phyloP scores from a whole-genome alignment of 352 stramenopile species.

The Phytophthora vignae region DNA sequence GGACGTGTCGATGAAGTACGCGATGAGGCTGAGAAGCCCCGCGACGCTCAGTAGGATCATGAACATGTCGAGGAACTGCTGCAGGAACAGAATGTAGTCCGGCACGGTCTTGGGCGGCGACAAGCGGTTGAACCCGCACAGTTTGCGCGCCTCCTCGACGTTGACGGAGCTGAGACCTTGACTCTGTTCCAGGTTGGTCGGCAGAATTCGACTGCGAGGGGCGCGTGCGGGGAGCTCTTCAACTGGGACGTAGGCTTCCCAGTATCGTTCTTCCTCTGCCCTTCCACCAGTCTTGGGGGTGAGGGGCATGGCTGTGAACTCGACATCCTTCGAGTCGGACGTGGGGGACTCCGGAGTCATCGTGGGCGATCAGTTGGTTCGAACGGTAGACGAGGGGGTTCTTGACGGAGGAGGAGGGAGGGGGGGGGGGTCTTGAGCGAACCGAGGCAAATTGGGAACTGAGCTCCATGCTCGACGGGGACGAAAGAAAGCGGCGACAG shows the following conservation, averaged over 20 bases:
- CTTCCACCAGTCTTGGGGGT: slow-evolving; percentile 13
- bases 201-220: slow-evolving; percentile 36
- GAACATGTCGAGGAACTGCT: slow-evolving; percentile 60
- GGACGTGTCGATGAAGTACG: slow-evolving; percentile 51
- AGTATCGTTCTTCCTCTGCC: slow-evolving; percentile 38
- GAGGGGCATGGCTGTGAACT: slow-evolving; percentile 27
- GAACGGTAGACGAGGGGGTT: not conserved
- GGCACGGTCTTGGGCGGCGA: slow-evolving; percentile 43
- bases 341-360: slow-evolving; percentile 7
- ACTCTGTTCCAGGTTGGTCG: slow-evolving; percentile 41
- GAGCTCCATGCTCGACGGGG: slow-evolving; percentile 10
- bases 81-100: slow-evolving; percentile 50
- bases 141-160: slow-evolving; percentile 26
- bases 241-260: slow-evolving; percentile 47
- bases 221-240: slow-evolving; percentile 32
- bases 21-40: slow-evolving; percentile 43
- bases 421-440: slow-evolving; percentile 14
- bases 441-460: slow-evolving; percentile 30
- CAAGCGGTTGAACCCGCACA: slow-evolving; percentile 49
- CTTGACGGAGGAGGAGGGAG: not conserved
- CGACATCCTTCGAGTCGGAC: slow-evolving; percentile 7
- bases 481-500: not conserved
- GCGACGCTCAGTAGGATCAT: slow-evolving; percentile 49
- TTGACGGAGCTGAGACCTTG: slow-evolving; percentile 23
- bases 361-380: not conserved